These are phyloP conservation scores for Fragilaria crotonensis DNA, from an alignment of 108 stramenopile genomes.

Conservation along the genomic window DNA sequence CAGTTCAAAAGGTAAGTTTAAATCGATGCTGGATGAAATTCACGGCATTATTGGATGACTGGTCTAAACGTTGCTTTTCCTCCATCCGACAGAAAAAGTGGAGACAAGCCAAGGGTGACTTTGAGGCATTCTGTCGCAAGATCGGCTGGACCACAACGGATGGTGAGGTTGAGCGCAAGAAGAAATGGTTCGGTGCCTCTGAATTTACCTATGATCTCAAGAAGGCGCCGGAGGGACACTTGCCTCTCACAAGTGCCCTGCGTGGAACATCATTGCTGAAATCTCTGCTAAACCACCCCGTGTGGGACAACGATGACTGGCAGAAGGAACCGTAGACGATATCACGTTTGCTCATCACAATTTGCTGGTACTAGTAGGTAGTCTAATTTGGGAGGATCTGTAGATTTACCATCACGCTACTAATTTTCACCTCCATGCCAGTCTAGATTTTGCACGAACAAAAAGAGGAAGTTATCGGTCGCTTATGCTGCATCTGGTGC, in stretches of 20 bases:
- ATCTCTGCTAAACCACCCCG: constrained; percentile 83
- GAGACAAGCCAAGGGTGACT: constrained; percentile 83
- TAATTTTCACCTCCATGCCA: too few species aligned
- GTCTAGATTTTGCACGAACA: too few species aligned
- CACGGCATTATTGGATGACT: too few species aligned
- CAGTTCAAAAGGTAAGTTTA: constrained; percentile 79
- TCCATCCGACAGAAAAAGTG: constrained; percentile 56
- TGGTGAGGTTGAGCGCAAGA: constrained; percentile 91
- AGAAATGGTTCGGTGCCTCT: constrained; percentile 94
- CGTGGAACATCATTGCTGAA: constrained; percentile 91
- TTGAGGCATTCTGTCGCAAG: constrained; percentile 89
- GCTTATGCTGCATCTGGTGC: too few species aligned
- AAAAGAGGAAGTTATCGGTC: too few species aligned
- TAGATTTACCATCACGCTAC: too few species aligned
- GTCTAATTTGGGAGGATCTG: too few species aligned
- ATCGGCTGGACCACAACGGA: constrained; percentile 95
- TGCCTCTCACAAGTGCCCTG: constrained; percentile 93
- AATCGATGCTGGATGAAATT: too few species aligned
- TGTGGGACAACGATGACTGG: constrained; percentile 95
- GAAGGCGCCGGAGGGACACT: constrained; percentile 91
- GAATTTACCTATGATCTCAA: constrained; percentile 95
- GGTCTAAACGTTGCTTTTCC: neutral
- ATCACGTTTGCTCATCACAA: neutral
- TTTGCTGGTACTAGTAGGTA: too few species aligned
- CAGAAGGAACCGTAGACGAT: constrained; percentile 67